Percentiles rank a stretch among this genome's conserved stretches.
Conservation (phyloP, 129 eudicot species). For the Apium graveolens region DNA sequence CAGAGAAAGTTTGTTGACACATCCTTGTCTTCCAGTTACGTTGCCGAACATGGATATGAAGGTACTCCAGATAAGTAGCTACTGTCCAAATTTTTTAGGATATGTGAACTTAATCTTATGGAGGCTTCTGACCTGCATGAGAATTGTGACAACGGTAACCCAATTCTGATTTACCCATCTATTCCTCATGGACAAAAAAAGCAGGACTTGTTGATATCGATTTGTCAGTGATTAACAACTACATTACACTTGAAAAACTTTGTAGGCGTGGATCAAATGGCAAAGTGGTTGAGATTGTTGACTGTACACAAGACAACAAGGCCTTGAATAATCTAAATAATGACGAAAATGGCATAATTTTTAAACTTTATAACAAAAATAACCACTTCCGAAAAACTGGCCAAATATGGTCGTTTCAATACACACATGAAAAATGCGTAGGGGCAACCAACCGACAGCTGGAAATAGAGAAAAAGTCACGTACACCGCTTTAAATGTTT, state of each 20-base stretch:
- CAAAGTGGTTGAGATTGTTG: conserved; percentile 61
- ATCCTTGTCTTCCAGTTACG: conserved; percentile 17
- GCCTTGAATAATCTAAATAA: conserved; percentile 27
- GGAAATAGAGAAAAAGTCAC: too few relatives aligned
- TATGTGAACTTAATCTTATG: conserved; percentile 66
- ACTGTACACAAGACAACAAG: conserved; percentile 47
- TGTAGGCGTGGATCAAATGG: conserved; percentile 35
- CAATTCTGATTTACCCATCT: conserved; percentile 34
- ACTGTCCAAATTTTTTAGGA: conserved; percentile 67
- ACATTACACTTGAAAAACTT: conserved; percentile 26
- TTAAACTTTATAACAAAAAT: too few relatives aligned
- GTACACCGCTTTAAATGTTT: too few relatives aligned
- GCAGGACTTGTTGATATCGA: conserved; percentile 44
- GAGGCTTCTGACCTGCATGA: conserved; percentile 47
- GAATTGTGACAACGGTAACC: conserved; percentile 33
- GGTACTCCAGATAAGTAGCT: conserved; percentile 60
- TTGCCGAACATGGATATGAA: conserved; percentile 19
- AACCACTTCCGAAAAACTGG: too few relatives aligned
- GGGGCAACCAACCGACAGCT: too few relatives aligned
- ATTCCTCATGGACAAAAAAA: conserved; percentile 19
- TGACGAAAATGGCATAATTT: too few relatives aligned
- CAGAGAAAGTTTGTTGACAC: conserved; percentile 21
- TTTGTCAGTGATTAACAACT: conserved; percentile 60
- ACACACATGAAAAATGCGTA: too few relatives aligned
- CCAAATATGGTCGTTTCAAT: too few relatives aligned